Evolutionary conservation across 1,284 basidiomycete genomes (phyloP), one percentile per base, ranked within the genome.

Genomic region (Pseudozyma sp.): DNA sequence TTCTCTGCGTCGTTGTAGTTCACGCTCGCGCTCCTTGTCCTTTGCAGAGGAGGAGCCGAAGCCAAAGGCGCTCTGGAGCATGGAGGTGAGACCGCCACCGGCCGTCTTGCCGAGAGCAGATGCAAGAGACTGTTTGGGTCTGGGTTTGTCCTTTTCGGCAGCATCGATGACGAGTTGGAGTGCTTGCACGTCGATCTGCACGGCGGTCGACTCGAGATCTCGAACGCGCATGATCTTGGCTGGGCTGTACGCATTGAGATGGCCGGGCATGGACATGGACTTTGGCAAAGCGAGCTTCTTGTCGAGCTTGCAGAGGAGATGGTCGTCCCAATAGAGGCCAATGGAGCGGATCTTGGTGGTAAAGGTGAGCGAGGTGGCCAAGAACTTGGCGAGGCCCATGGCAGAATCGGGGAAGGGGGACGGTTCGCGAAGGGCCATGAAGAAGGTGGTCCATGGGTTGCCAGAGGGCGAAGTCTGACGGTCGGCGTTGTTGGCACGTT

Each of bases 301-400:
- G 43, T 88, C 88, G 49, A 98, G 86, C 53, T 88, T 88, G 16
- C 92, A 90, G 1, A 98, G 89, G 34, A 91, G 88, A 72, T 90
- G 88, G 66, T 92, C 91, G 81, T 97, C 91, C 63, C 75, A 75
- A 71, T 79, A 80, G 52, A 85, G 77, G 39, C 66, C 90, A 54
- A 99, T 89, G 80, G 91, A 88, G 13, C 87, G 87, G 7, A 99
- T 88, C 63, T 91, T 88, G 16, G 89, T 88, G 90, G 98, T 99
- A 85, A 99, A 99, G 0, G 94, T 96, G 61, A 99, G 90, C 0
- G 93, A 94, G 1, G 94, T 96, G 17, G 92, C 89, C 16, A 99
- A 88, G 85, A 99, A 99, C 37, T 93, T 90, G 35, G 92, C 90
- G 69, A 97, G 90, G 77, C 95, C 93, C 64, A 96, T 92, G 0